Evolutionary conservation across 108 stramenopile genomes (phyloP), one percentile per base, ranked within the genome.

Genomic region (Pelagomonas calceolata): DNA sequence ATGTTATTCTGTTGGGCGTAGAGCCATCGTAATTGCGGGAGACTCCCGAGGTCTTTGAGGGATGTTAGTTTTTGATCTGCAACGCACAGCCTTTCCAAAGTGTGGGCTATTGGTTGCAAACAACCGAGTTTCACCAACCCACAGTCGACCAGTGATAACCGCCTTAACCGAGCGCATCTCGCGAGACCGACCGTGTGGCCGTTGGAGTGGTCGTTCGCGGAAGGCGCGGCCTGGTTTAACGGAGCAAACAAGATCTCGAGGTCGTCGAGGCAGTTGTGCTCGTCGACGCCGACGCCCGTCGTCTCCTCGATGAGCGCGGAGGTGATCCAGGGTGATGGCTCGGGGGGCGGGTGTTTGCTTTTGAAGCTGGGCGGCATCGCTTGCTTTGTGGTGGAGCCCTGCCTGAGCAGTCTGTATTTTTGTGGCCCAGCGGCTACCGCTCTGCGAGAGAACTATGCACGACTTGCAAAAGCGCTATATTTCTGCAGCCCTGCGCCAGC

Each of bases 21-120:
- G 34, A 85, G 78, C 70, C 85, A 84, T 30, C 82, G 65, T 15
- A 85, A 73, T 12, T 73, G 66, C 32, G 86, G 86, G 32, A 87
- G 68, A n/a, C 43, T 36, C 32, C 51, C 45, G 14, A 85, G 70
- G 43, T 36, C 37, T 73, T 69, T 76, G 44, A 85, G 78, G 31
- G 34, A 36, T 32, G 71, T 75, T 31, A 85, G 36, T 0, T 64
- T 44, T 73, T 85, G 74, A 4, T 84, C 81, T 35, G 77, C 73
- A 12, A 85, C 70, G 30, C 79, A 80, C 34, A 85, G 64, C 31
- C 68, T 44, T 37, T 76, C 69, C 32, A 85, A 68, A 0, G 84
- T 79, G n/a, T 63, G 45, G 29, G 76, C 34, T 0, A 84, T 66
- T 16, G 82, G 80, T 43, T 51, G 39, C 64, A 85, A 43, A 21